A percentile compares a stretch with the other conserved stretches of the same genome.
phyloP scores from a whole-genome alignment of 768 basidiomycete genomes.

The Cystobasidium ongulense region DNA sequence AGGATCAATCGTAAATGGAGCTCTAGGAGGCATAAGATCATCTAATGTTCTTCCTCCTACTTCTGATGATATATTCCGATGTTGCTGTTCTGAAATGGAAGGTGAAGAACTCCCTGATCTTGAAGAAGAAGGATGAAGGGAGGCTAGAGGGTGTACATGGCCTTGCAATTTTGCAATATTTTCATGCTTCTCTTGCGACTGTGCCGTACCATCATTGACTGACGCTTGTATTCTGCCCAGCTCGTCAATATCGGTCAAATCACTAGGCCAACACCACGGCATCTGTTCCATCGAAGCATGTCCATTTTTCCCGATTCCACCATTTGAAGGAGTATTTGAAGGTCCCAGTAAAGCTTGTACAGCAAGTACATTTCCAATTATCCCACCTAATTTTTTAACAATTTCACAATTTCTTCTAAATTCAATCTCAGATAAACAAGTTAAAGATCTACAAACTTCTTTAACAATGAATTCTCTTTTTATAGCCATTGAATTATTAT shows the following conservation, averaged over 20 bases:
- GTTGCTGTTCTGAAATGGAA: not conserved
- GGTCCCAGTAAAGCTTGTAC: conserved; percentile 10
- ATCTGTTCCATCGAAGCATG: not conserved
- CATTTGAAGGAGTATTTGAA: not conserved
- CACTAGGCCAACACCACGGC: not conserved
- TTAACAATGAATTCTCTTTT: conserved; percentile 20
- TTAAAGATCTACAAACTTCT: conserved; percentile 14
- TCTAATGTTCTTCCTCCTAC: not conserved
- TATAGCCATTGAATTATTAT: conserved; percentile 24
- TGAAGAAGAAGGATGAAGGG: not conserved
- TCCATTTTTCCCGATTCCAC: not conserved
- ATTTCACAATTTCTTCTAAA: conserved; percentile 18
- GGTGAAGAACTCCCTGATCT: not conserved
- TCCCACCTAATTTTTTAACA: not conserved
- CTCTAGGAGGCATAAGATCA: not conserved
- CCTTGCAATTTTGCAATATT: not conserved
- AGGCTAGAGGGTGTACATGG: not conserved
- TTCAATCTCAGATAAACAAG: conserved; percentile 31
- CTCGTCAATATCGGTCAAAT: not conserved
- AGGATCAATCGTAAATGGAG: not conserved
- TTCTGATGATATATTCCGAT: not conserved
- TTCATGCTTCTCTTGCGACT: not conserved
- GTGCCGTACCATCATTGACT: not conserved
- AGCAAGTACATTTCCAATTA: conserved; percentile 9
- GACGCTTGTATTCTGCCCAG: not conserved